Conservation (phyloP, 371 early-diverging fungal species). For the Mucor racemosus region DNA sequence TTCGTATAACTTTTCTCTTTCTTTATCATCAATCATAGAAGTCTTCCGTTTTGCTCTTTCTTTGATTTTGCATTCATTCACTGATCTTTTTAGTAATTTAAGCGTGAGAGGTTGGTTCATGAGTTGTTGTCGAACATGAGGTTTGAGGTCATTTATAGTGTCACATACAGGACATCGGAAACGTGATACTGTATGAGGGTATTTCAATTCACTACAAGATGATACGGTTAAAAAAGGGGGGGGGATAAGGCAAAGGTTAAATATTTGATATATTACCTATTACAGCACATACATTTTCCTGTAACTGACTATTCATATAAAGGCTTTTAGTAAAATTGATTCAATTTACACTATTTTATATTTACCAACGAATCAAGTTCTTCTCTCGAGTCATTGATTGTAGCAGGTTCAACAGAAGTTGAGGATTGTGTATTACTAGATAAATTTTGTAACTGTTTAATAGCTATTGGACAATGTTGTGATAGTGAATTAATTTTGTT, state of each 20-base stretch:
- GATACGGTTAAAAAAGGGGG: neutral
- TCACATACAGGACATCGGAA: slow-evolving; percentile 94
- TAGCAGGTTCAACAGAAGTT: slow-evolving; percentile 22
- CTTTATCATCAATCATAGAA: slow-evolving; percentile 29
- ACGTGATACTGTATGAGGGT: slow-evolving; percentile 69
- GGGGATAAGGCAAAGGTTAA: neutral
- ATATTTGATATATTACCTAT: slow-evolving; percentile 40
- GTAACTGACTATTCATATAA: slow-evolving; percentile 8
- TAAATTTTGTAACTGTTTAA: neutral
- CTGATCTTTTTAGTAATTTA: slow-evolving; percentile 48
- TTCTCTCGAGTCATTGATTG: slow-evolving; percentile 17
- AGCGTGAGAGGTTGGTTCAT: slow-evolving; percentile 56
- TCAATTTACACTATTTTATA: neutral
- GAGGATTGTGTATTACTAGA: slow-evolving; percentile 7
- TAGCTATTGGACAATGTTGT: neutral
- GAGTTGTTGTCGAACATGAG: slow-evolving; percentile 36
- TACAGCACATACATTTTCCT: slow-evolving; percentile 65
- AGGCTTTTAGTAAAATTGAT: too few species aligned
- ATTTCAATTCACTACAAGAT: slow-evolving; percentile 66
- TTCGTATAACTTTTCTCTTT: slow-evolving; percentile 45
- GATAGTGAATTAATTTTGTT: neutral
- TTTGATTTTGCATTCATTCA: slow-evolving; percentile 42
- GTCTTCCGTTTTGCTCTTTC: slow-evolving; percentile 32
- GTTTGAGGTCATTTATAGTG: slow-evolving; percentile 78
- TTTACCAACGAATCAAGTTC: slow-evolving; percentile 16